Percentiles rank a stretch among this genome's conserved stretches.
Conservation (phyloP, 495 filamentous ascomycete species). For the Articulospora tetracladia region DNA sequence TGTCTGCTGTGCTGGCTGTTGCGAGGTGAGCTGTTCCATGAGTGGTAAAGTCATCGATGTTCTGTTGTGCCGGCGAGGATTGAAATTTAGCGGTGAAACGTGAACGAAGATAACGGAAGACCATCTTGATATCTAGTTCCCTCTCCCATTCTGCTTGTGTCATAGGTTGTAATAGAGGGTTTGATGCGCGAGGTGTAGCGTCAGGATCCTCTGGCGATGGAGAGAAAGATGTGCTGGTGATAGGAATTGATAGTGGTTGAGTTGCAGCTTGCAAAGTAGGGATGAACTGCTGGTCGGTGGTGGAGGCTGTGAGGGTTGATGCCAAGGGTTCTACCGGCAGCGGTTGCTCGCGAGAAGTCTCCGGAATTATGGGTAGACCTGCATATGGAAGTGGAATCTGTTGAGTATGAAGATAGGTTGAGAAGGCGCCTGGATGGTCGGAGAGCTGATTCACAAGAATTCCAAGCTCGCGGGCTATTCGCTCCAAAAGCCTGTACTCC, state of each 20-base stretch:
- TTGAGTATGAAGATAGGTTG: constrained; percentile 59
- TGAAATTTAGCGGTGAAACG: constrained; percentile 55
- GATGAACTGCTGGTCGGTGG: constrained; percentile 35
- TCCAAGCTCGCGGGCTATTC: constrained; percentile 84
- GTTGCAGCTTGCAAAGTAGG: constrained; percentile 40
- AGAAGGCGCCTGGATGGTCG: constrained; percentile 76
- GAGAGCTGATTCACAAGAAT: constrained; percentile 77
- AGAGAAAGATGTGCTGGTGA: not conserved
- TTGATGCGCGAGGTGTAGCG: constrained; percentile 16
- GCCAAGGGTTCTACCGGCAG: constrained; percentile 1
- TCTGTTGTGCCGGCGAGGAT: constrained; percentile 31
- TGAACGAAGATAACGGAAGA: constrained; percentile 80
- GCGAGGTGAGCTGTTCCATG: constrained; percentile 34
- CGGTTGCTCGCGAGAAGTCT: constrained; percentile 32
- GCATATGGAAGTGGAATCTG: constrained; percentile 50
- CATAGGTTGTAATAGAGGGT: constrained; percentile 27
- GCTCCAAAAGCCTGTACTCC: constrained; percentile 74
- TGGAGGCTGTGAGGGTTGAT: not conserved
- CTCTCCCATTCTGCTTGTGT: constrained; percentile 80
- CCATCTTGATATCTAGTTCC: constrained; percentile 76
- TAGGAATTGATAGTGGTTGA: constrained; percentile 19
- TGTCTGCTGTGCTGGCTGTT: constrained; percentile 54
- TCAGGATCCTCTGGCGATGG: constrained; percentile 14
- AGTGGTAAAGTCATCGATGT: constrained; percentile 26
- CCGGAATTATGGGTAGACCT: constrained; percentile 50